Base-by-base conservation (phyloP, 1,284 basidiomycete genomes). In the Anthracocystis walkeri region DNA sequence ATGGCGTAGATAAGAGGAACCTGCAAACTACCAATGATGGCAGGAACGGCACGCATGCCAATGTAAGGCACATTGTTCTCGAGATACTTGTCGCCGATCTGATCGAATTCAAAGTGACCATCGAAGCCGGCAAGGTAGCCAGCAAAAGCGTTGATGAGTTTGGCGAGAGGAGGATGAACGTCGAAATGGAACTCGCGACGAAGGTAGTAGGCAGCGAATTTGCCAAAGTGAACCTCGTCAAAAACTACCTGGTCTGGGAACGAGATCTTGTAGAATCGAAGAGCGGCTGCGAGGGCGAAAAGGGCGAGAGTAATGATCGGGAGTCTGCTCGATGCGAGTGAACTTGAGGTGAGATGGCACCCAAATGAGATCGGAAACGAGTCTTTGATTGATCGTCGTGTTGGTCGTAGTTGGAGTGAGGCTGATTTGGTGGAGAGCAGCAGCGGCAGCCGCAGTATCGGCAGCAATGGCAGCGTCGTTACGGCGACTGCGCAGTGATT, bases 71-170 rank as follows among this genome's bases (percentile, higher is more conserved):
- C 96, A 75, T 94, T 90, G 77, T 90, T 89, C 7, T 90, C 89
- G 5, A 91, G 90, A 86, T 99, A 99, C 84, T 90, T 93, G 86
- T 98, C 95, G 18, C 95, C 96, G 73, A 99, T 99, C 83, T 91
- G 92, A 66, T 96, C 93, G 87, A 99, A 99, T 44, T 91, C 89
- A 86, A 97, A 99, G 58, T 91, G 87, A 31, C 96, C 97, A 80
- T 97, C 92, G 84, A 96, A 99, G 10, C 97, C 97, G 46, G 96
- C 93, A 68, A 97, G 91, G 93, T 94, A 98, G 70, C 94, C 97
- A 27, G 93, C 92, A 41, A 96, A 89, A 50, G 92, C 97, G 81
- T 87, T 84, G 51, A 84, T 75, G 40, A 84, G 68, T 49, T 84
- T 80, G 16, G 83, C 84, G 18, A 83, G 90, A 16, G 96, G 96